A percentile compares a stretch with the other conserved stretches of the same genome.
Evolutionary conservation across 2,329 filamentous ascomycete species (phyloP).

Genomic region (Metarhizium robertsii): DNA sequence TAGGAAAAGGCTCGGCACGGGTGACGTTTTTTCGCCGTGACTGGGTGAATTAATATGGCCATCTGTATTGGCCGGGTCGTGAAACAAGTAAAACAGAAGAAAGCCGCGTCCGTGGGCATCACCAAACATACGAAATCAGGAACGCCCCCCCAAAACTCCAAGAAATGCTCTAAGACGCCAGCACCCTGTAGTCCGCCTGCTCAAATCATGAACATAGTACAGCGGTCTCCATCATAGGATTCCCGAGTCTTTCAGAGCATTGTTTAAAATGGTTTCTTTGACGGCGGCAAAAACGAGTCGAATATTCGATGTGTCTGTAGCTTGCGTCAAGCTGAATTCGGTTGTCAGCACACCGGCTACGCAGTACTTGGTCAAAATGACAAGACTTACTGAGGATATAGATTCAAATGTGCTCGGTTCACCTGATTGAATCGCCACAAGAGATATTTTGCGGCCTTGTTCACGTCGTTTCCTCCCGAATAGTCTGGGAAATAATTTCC

Average conservation of each 20-base stretch:
- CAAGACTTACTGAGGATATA: constrained; percentile 86
- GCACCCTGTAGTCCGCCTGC: constrained; percentile 3
- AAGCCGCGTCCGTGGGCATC: neutral
- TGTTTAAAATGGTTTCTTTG: constrained; percentile 97
- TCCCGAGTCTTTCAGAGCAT: constrained; percentile 94
- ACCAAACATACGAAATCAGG: neutral
- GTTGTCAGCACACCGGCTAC: neutral
- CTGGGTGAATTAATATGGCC: neutral
- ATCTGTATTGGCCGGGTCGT: neutral
- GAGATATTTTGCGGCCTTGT: constrained; percentile 94
- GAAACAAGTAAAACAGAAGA: neutral
- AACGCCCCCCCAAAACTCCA: constrained; percentile 8
- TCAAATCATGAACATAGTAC: constrained; percentile 10
- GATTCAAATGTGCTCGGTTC: constrained; percentile 87
- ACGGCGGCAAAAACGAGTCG: constrained; percentile 95
- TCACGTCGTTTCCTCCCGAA: constrained; percentile 93
- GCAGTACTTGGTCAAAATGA: neutral
- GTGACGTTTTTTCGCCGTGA: neutral
- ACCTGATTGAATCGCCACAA: constrained; percentile 99
- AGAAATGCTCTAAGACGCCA: constrained; percentile 14
- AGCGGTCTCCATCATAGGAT: constrained; percentile 56
- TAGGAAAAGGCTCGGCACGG: neutral
- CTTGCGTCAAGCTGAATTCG: constrained; percentile 74
- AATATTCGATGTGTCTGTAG: constrained; percentile 97
- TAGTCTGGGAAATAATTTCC: constrained; percentile 98